Evolutionary conservation across 2,329 filamentous ascomycete species (phyloP).

Genomic region (Cercospora zeae-maydis): DNA sequence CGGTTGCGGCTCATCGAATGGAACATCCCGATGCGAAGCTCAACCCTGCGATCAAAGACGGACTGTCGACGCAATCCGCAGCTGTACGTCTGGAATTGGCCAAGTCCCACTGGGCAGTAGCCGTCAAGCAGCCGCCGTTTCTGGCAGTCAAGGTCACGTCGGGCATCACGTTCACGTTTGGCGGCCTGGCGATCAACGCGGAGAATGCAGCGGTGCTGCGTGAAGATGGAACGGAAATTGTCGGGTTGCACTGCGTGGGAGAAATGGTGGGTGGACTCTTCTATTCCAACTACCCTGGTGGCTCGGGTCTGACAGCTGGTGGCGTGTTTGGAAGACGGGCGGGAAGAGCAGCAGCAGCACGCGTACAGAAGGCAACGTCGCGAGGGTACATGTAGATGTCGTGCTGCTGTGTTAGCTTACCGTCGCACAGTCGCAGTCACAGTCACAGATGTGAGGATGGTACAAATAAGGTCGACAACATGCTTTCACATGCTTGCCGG

Average conservation of each 20-base stretch:
- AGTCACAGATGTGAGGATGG: too few relatives aligned
- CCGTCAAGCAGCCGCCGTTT: constrained; percentile 56
- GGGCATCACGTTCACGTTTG: constrained; percentile 67
- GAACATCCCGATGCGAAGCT: constrained; percentile 49
- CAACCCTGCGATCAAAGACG: constrained; percentile 60
- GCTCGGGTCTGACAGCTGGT: constrained; percentile 59
- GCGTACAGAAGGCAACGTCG: constrained; percentile 7
- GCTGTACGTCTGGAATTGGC: constrained; percentile 44
- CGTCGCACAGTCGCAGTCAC: too few relatives aligned
- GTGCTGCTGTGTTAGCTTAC: not conserved
- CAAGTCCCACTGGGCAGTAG: constrained; percentile 66
- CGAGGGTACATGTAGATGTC: not conserved
- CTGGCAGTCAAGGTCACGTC: constrained; percentile 62
- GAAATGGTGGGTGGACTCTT: constrained; percentile 66
- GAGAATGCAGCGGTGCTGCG: constrained; percentile 53
- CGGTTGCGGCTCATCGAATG: constrained; percentile 47
- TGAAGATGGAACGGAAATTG: constrained; percentile 45
- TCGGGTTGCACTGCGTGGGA: constrained; percentile 58
- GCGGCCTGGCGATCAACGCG: constrained; percentile 57
- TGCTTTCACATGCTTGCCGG: constrained; percentile 13
- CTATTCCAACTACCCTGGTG: constrained; percentile 61
- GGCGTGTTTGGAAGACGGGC: constrained; percentile 52
- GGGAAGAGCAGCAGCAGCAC: constrained; percentile 35
- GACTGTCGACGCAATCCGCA: constrained; percentile 57
- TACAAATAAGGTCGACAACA: not conserved